Evolutionary conservation across 805 yeast genomes (phyloP), one percentile per base, ranked within the genome.

Genomic region (Torulaspora gathmanii): DNA sequence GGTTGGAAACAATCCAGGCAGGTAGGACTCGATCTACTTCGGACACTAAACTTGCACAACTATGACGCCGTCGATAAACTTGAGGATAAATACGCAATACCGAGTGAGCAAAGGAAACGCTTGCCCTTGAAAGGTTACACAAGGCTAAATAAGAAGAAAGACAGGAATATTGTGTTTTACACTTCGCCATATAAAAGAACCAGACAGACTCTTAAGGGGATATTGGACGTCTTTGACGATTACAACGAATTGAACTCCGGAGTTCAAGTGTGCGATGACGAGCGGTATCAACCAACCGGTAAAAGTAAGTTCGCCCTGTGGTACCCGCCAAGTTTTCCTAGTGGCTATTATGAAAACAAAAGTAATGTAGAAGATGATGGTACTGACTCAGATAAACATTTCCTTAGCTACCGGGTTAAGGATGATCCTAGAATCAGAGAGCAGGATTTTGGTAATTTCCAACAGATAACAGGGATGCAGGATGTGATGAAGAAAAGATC

Each of bases 391-490:
- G 50, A 20, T 29, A 68, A 67, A 5, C 67, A 60, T 19, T 63
- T 57, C 38, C 54, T 81, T 8, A 69, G 71, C 4, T 82, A 79
- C 54, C 71, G 74, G 30, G 77, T 84, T 2, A 75, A 79, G 53
- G 97, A 90, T 63, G 97, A 90, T 60, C 95, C 96, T 10, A 69
- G 96, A 44, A 79, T 90, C 78, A 73, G 97, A 51, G 97, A 90
- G 61, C 97, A 90, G 65, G 97, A 90, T 64, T 90, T 90, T 60
- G 97, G 97, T 16, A 89, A 89, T 61, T 89, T 88, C 65, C 97
- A 89, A 68, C 79, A 84, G 44, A 75, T 82, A 0, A 75, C 79
- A 1, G 80, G 78, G 44, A 89, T 89, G 95, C 83, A 82, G 53
- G 71, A 73, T 53, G 83, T 88, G 27, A 83, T 95, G 88, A 74